phyloP scores from a whole-genome alignment of 2,329 filamentous ascomycete genomes.

The Lizonia empirigonia region DNA sequence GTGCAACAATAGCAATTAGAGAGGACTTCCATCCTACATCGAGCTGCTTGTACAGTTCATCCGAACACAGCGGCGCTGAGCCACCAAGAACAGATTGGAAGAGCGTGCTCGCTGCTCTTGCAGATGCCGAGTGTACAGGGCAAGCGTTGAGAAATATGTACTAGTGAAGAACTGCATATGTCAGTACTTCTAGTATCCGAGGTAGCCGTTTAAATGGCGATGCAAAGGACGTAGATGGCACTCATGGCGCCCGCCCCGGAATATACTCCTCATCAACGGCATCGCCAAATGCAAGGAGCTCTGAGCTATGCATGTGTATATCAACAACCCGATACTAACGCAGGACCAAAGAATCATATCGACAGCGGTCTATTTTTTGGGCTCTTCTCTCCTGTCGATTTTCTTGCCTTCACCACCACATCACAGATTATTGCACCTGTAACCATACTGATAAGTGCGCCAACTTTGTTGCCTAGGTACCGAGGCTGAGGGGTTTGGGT shows the following conservation, averaged over 20 bases:
- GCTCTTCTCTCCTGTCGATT: neutral
- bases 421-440: constrained; percentile 25
- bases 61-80: neutral
- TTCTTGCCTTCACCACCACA: neutral
- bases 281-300: neutral
- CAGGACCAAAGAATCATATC: neutral
- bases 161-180: neutral
- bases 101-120: neutral
- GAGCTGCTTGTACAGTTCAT: neutral
- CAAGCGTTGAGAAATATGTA: neutral
- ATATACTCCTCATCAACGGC: neutral
- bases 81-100: neutral
- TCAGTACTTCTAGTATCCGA: neutral
- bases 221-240: neutral
- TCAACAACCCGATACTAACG: neutral
- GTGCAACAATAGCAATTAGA: neutral
- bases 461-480: constrained; percentile 36
- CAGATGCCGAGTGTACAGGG: neutral
- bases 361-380: neutral
- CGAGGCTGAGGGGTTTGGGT: constrained; percentile 25
- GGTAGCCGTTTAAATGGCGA: too few species aligned
- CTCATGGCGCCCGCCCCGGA: neutral
- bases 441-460: constrained; percentile 41
- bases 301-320: neutral
- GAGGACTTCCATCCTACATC: neutral